A percentile compares a stretch with the other conserved stretches of the same genome.
Conservation (phyloP, 2,329 filamentous ascomycete species). For the Cordyceps pruinosa region DNA sequence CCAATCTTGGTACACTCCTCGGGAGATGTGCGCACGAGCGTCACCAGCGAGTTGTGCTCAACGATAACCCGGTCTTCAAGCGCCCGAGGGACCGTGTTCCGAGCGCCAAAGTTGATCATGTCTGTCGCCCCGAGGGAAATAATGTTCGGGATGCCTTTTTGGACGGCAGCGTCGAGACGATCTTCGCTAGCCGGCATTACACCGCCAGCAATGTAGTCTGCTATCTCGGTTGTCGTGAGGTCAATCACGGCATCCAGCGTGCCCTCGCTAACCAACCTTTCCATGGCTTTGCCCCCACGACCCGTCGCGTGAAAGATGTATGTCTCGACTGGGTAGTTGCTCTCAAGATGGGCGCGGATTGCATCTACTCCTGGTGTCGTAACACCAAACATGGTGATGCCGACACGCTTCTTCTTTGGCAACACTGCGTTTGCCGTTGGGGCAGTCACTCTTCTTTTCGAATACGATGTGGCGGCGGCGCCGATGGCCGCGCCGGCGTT, state of each 20-base stretch:
- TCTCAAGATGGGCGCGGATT: constrained; percentile 44
- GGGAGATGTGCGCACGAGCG: constrained; percentile 56
- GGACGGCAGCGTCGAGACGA: constrained; percentile 50
- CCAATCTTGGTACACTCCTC: constrained; percentile 52
- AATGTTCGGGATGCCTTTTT: constrained; percentile 48
- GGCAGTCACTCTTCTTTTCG: neutral
- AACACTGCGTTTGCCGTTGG: neutral
- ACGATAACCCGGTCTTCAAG: constrained; percentile 46
- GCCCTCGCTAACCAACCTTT: constrained; percentile 50
- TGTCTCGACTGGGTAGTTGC: constrained; percentile 42
- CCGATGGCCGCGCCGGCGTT: constrained; percentile 58
- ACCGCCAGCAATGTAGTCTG: constrained; percentile 56
- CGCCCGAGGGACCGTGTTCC: constrained; percentile 45
- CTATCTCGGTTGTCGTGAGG: constrained; percentile 64
- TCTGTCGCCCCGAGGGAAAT: constrained; percentile 48
- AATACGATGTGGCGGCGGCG: constrained; percentile 48
- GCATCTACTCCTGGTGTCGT: constrained; percentile 59
- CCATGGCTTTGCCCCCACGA: constrained; percentile 62
- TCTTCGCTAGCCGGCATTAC: constrained; percentile 52
- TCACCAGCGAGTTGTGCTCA: constrained; percentile 60
- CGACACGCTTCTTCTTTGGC: constrained; percentile 43
- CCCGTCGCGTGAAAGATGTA: constrained; percentile 67
- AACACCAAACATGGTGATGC: constrained; percentile 68
- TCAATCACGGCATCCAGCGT: constrained; percentile 61
- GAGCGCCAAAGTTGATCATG: constrained; percentile 59